Conservation (phyloP, 192 early-diverging fungal species). For the Coemansia sp. region DNA sequence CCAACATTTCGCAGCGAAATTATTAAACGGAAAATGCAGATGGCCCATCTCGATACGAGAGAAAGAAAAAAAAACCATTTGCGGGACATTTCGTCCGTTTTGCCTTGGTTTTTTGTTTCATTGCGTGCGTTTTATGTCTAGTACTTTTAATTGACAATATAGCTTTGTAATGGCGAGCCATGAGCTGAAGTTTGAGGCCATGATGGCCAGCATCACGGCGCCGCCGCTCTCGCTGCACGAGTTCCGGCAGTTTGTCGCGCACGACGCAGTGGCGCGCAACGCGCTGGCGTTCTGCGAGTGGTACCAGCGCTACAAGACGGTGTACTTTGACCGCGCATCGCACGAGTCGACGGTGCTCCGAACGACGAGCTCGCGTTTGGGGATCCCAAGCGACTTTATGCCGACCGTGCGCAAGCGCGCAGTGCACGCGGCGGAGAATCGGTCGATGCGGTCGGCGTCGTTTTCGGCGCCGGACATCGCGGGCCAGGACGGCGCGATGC, state of each 20-base stretch:
- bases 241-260: slow-evolving; percentile 31
- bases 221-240: slow-evolving; percentile 41
- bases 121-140: no score
- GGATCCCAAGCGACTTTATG: slow-evolving; percentile 6
- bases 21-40: no score
- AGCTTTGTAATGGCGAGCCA: background rate
- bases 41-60: no score
- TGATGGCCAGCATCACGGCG: slow-evolving; percentile 37
- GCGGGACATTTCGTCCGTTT: no score
- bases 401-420: background rate
- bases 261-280: slow-evolving; percentile 25
- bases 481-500: background rate
- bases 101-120: no score
- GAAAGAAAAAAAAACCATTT: no score
- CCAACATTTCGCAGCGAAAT: no score
- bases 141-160: no score
- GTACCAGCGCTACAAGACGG: slow-evolving; percentile 38
- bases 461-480: slow-evolving; percentile 15
- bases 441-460: slow-evolving; percentile 4
- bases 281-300: slow-evolving; percentile 48
- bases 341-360: slow-evolving; percentile 6
- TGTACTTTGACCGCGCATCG: slow-evolving; percentile 39
- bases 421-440: background rate
- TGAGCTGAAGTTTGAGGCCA: slow-evolving; percentile 28
- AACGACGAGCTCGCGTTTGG: slow-evolving; percentile 6